A percentile compares a stretch with the other conserved stretches of the same genome.
Evolutionary conservation across 176 grass and related monocot species (phyloP).

Genomic region (Saccharum officinarum): DNA sequence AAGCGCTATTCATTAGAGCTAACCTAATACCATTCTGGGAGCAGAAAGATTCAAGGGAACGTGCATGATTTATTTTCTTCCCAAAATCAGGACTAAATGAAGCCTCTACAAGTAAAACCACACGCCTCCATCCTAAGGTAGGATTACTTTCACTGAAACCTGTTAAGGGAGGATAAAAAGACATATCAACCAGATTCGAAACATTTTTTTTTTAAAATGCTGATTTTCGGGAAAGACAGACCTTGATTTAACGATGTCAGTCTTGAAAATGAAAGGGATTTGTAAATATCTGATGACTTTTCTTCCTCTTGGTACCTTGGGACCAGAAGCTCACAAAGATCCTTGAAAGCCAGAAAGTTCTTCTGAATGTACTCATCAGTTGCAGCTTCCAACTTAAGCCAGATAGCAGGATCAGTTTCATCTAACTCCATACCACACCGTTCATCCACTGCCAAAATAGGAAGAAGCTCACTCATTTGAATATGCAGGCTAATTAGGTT

Average conservation of each 20-base stretch:
- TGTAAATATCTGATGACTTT: slow-evolving; percentile 59
- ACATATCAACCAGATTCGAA: slow-evolving; percentile 10
- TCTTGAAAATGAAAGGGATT: slow-evolving; percentile 70
- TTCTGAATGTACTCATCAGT: slow-evolving; percentile 96
- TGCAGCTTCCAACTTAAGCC: slow-evolving; percentile 94
- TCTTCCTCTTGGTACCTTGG: slow-evolving; percentile 77
- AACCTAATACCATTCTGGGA: slow-evolving; percentile 79
- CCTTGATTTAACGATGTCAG: slow-evolving; percentile 68
- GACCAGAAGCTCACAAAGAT: slow-evolving; percentile 79
- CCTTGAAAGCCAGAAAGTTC: slow-evolving; percentile 72
- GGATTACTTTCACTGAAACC: slow-evolving; percentile 71
- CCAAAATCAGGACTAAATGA: slow-evolving; percentile 72
- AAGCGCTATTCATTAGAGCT: slow-evolving; percentile 62
- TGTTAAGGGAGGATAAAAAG: slow-evolving; percentile 33
- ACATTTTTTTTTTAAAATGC: neutral
- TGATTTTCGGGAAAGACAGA: slow-evolving; percentile 33
- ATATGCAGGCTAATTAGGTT: slow-evolving; percentile 8
- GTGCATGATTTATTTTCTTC: slow-evolving; percentile 75
- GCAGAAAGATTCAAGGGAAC: slow-evolving; percentile 84
- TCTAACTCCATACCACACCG: slow-evolving; percentile 97
- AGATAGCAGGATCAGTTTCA: slow-evolving; percentile 89
- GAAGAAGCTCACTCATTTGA: slow-evolving; percentile 21
- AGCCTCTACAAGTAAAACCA: slow-evolving; percentile 92
- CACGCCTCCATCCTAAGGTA: slow-evolving; percentile 91
- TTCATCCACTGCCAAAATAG: slow-evolving; percentile 83